Evolutionary conservation across 1,284 basidiomycete genomes (phyloP).

Genomic region (Ceratobasidium sp.): DNA sequence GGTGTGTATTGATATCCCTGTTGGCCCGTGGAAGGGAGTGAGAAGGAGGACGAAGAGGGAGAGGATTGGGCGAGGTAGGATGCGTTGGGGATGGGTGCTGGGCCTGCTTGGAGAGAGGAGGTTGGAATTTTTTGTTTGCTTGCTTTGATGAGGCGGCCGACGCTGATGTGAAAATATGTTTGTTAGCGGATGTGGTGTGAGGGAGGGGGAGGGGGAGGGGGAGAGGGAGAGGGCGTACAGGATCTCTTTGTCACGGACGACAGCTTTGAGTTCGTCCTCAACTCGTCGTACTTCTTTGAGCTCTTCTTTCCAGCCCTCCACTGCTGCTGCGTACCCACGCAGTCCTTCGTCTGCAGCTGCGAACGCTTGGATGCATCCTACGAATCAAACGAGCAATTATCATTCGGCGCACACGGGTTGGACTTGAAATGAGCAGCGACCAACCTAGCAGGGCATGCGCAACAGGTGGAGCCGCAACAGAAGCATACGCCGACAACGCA

Average conservation of each 20-base stretch:
- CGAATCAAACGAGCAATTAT: neutral
- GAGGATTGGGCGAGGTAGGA: constrained; percentile 59
- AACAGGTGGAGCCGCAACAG: constrained; percentile 70
- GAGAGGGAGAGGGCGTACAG: constrained; percentile 77
- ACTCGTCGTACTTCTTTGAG: constrained; percentile 66
- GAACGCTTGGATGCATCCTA: constrained; percentile 59
- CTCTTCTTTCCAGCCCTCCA: constrained; percentile 75
- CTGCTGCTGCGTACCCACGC: constrained; percentile 67
- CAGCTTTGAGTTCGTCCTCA: constrained; percentile 76
- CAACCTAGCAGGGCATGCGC: constrained; percentile 71
- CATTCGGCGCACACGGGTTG: neutral
- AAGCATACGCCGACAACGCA: constrained; percentile 78
- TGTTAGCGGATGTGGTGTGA: neutral
- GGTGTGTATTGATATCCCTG: constrained; percentile 23
- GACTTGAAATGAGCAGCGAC: constrained; percentile 53
- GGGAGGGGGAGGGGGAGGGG: constrained; percentile 52
- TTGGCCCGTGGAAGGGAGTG: constrained; percentile 53
- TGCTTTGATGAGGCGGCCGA: constrained; percentile 80
- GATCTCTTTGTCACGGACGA: constrained; percentile 81
- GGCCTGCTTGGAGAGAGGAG: constrained; percentile 44
- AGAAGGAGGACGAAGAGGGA: constrained; percentile 57
- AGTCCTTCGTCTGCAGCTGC: constrained; percentile 77
- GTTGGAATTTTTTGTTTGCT: constrained; percentile 63
- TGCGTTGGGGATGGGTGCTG: constrained; percentile 59
- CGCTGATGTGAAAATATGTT: constrained; percentile 60